Evolutionary conservation across 2,329 filamentous ascomycete species (phyloP).

Genomic region (Trichocomaceae sp.): DNA sequence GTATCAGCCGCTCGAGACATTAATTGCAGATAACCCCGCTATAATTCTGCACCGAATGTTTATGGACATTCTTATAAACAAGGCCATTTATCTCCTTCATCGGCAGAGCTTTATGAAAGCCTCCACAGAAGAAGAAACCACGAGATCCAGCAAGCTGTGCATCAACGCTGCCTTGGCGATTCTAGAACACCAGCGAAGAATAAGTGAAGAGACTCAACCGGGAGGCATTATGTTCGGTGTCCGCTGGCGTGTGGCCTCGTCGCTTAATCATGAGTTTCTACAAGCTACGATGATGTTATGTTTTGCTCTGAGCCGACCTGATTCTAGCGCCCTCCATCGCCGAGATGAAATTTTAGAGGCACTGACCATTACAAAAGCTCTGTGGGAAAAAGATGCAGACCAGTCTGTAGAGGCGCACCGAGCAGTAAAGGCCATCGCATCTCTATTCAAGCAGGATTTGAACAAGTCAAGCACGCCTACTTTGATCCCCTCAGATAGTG

Average conservation of each 20-base stretch:
- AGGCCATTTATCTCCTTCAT: conserved; percentile 13
- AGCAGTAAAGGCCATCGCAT: conserved; percentile 8
- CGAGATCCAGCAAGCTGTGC: conserved; percentile 4
- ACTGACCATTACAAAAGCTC: conserved; percentile 1
- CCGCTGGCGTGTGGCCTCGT: conserved; percentile 7
- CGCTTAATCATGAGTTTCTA: conserved; percentile 12
- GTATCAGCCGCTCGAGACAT: conserved; percentile 9
- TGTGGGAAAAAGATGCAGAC: conserved; percentile 7
- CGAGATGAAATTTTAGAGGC: conserved; percentile 8
- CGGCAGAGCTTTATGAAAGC: conserved; percentile 12
- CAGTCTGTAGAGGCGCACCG: conserved; percentile 7
- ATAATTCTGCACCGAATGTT: conserved; percentile 12
- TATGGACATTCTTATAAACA: conserved; percentile 13
- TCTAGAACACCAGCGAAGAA: conserved; percentile 52
- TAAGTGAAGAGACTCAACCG: conserved; percentile 12
- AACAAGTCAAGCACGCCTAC: neutral
- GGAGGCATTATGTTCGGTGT: conserved; percentile 11
- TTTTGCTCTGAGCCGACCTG: conserved; percentile 9
- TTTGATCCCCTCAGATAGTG: neutral
- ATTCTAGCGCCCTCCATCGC: neutral
- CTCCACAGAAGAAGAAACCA: neutral
- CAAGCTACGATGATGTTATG: conserved; percentile 14
- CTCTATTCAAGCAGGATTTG: neutral
- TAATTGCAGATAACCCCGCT: conserved; percentile 8
- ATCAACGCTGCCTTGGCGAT: conserved; percentile 47